Evolutionary conservation across 176 grass and related monocot genomes (phyloP).

Genomic region (Metroxylon sagu): DNA sequence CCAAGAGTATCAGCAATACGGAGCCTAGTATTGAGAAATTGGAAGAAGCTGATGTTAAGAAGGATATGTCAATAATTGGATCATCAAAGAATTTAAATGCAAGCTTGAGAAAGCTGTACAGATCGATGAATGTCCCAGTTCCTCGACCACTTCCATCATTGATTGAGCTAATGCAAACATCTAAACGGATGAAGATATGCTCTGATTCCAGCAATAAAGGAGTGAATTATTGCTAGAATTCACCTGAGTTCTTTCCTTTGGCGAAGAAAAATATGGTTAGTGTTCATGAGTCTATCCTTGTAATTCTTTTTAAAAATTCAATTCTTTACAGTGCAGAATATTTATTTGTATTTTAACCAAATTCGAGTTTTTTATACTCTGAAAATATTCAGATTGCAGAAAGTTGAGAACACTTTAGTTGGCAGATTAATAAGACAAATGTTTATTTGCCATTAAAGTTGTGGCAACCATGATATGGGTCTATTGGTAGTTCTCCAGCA

Average conservation of each 20-base stretch:
- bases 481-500: too few relatives aligned
- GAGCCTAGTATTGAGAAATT: constrained; percentile 6
- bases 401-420: too few relatives aligned
- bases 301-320: too few relatives aligned
- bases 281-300: too few relatives aligned
- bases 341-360: too few relatives aligned
- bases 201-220: constrained; percentile 19
- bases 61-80: constrained; percentile 25
- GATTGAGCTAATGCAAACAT: constrained; percentile 43
- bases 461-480: too few relatives aligned
- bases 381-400: too few relatives aligned
- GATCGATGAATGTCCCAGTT: constrained; percentile 75
- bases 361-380: too few relatives aligned
- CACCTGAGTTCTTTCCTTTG: constrained; percentile 12
- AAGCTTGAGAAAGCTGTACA: constrained; percentile 81
- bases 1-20: constrained; percentile 16
- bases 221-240: constrained; percentile 35
- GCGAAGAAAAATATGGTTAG: too few relatives aligned
- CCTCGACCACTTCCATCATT: constrained; percentile 65
- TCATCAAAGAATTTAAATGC: constrained; percentile 49
- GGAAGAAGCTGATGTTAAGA: not conserved
- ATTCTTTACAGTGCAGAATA: too few relatives aligned
- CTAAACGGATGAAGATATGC: constrained; percentile 51
- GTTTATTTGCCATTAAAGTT: too few relatives aligned
- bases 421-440: too few relatives aligned